Evolutionary conservation across 2,329 filamentous ascomycete species (phyloP).

Genomic region (Colletotrichum sp.): DNA sequence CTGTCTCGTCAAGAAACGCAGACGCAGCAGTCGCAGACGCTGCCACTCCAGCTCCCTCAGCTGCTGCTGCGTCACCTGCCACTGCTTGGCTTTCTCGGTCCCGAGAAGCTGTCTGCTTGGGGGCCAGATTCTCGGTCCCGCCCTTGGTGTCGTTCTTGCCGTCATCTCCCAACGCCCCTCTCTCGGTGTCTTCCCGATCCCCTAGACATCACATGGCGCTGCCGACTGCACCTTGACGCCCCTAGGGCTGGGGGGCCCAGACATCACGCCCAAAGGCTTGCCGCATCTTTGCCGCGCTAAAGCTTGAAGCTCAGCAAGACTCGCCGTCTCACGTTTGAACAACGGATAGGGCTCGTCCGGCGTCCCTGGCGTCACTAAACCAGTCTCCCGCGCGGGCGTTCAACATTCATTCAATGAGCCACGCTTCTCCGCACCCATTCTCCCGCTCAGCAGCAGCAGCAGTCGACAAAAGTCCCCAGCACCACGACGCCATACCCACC

Average conservation of each 20-base stretch:
- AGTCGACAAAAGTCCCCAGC: background rate
- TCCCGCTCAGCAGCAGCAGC: slow-evolving; percentile 16
- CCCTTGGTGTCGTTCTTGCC: background rate
- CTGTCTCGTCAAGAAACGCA: background rate
- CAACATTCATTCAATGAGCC: background rate
- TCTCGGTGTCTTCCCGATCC: slow-evolving; percentile 6
- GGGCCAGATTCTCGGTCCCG: background rate
- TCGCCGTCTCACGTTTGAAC: background rate
- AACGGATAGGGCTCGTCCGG: background rate
- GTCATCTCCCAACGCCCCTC: background rate
- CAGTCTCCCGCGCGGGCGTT: background rate
- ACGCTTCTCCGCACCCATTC: background rate
- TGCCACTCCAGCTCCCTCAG: background rate
- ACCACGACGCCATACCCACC: background rate
- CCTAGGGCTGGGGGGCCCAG: slow-evolving; percentile 1
- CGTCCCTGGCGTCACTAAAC: background rate
- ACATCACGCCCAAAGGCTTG: background rate
- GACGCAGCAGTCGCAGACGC: background rate
- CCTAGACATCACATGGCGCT: slow-evolving; percentile 5
- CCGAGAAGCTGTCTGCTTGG: background rate
- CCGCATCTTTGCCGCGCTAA: slow-evolving; percentile 15
- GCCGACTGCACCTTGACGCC: slow-evolving; percentile 4
- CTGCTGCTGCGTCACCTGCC: background rate
- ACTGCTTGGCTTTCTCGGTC: background rate
- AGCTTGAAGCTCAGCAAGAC: background rate